Evolutionary conservation across 176 grass and related monocot species (phyloP).

Genomic region (Bromus sterilis): DNA sequence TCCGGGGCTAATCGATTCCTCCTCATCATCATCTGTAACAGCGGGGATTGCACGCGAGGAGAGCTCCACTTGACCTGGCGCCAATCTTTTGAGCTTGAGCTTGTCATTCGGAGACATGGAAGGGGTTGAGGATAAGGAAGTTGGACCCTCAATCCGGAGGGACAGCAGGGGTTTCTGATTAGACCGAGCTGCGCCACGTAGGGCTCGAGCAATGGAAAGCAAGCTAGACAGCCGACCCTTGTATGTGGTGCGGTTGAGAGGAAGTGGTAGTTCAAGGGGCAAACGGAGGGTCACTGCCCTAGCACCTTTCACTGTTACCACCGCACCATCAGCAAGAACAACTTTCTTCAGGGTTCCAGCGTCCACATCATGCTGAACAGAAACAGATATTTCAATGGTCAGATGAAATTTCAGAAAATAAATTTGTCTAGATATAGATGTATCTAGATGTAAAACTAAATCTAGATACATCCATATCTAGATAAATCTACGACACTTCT

Average conservation of each 20-base stretch:
- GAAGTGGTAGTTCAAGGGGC: slow-evolving; percentile 73
- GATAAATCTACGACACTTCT: too few relatives aligned
- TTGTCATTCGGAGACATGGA: slow-evolving; percentile 55
- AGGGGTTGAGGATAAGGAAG: slow-evolving; percentile 63
- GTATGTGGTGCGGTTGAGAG: slow-evolving; percentile 66
- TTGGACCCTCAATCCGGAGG: slow-evolving; percentile 67
- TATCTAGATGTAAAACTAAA: too few relatives aligned
- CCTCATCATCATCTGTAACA: slow-evolving; percentile 15
- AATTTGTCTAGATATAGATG: too few relatives aligned
- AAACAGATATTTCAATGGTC: neutral
- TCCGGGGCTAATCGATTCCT: slow-evolving; percentile 10
- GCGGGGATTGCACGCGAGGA: slow-evolving; percentile 37
- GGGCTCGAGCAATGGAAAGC: slow-evolving; percentile 61
- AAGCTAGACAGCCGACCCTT: slow-evolving; percentile 43
- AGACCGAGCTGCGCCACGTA: slow-evolving; percentile 43
- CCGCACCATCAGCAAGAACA: slow-evolving; percentile 80
- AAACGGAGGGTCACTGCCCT: slow-evolving; percentile 71
- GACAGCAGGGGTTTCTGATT: slow-evolving; percentile 73
- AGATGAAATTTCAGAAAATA: neutral
- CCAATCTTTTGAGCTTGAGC: slow-evolving; percentile 76
- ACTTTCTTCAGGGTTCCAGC: slow-evolving; percentile 91
- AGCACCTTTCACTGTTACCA: slow-evolving; percentile 79
- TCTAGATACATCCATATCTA: too few relatives aligned
- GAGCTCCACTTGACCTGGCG: slow-evolving; percentile 68
- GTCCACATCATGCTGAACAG: slow-evolving; percentile 80